These are phyloP conservation scores for Pseudogymnoascus sp. DNA, from an alignment of 2,329 filamentous ascomycete genomes.

Conservation along the genomic window DNA sequence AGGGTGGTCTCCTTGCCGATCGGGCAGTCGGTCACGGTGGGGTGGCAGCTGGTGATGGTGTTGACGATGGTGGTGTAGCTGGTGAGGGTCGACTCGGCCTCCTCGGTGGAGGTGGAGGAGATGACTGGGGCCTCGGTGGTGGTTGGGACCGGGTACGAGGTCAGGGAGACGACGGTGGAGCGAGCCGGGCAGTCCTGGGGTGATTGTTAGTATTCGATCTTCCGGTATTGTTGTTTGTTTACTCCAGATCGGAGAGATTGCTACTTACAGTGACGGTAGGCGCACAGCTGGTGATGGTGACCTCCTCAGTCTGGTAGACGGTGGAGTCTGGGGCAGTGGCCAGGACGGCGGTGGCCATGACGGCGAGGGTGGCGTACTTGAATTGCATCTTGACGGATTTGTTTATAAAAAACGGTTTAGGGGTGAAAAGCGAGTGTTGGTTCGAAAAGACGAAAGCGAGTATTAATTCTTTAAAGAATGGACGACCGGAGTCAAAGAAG, in stretches of 20 bases:
- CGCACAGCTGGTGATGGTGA: constrained; percentile 46
- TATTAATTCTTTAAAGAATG: constrained; percentile 25
- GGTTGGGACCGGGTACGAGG: constrained; percentile 18
- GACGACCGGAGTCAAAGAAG: constrained; percentile 26
- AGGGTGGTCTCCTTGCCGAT: constrained; percentile 19
- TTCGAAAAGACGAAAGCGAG: constrained; percentile 19
- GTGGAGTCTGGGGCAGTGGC: constrained; percentile 26
- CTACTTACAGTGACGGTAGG: constrained; percentile 33
- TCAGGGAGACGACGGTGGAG: constrained; percentile 20
- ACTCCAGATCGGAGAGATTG: neutral
- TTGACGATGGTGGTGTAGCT: constrained; percentile 10
- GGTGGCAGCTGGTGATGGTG: constrained; percentile 17
- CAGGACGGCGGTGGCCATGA: constrained; percentile 28
- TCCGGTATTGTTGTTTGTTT: neutral
- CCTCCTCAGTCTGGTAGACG: constrained; percentile 43
- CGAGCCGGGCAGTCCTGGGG: constrained; percentile 17
- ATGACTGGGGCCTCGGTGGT: neutral
- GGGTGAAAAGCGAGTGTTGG: constrained; percentile 12
- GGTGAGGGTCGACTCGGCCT: constrained; percentile 5
- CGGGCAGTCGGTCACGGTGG: constrained; percentile 11
- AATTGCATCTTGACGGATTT: constrained; percentile 33
- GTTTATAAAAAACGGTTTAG: constrained; percentile 14
- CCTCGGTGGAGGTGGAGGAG: neutral
- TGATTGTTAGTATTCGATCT: constrained; percentile 5
- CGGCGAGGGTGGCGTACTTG: constrained; percentile 28